Conservation (phyloP, 192 early-diverging fungal species). For the Glomus cerebriforme region DNA sequence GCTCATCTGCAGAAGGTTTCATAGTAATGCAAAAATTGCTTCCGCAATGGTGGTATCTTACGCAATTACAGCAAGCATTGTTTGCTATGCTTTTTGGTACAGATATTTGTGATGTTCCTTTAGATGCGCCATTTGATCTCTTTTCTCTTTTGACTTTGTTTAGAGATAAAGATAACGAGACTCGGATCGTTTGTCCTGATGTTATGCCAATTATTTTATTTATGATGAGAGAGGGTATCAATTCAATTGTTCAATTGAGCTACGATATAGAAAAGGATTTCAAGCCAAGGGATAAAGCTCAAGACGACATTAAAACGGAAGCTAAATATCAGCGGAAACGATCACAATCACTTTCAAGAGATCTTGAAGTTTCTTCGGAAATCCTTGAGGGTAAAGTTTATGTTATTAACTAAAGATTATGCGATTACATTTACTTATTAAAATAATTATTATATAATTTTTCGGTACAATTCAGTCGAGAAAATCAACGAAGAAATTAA, state of each 20-base stretch:
- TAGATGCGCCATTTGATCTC: conserved; percentile 52
- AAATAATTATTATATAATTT: not conserved
- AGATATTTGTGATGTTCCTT: conserved; percentile 53
- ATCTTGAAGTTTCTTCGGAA: not conserved
- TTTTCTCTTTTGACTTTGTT: conserved; percentile 49
- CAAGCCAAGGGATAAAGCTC: not conserved
- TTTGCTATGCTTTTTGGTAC: conserved; percentile 56
- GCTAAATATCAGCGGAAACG: not conserved
- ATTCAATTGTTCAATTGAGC: conserved; percentile 31
- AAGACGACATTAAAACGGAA: conserved; percentile 17
- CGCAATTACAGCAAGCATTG: conserved; percentile 57
- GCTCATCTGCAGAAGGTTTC: conserved; percentile 55
- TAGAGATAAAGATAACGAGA: conserved; percentile 32
- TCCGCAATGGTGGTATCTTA: conserved; percentile 58
- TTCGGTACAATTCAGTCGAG: not conserved
- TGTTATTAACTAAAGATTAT: not conserved
- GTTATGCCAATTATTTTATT: conserved; percentile 50
- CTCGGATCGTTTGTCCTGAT: conserved; percentile 45
- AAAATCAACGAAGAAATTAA: conserved; percentile 20
- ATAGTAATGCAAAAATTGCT: conserved; percentile 58
- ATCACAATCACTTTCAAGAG: conserved; percentile 20
- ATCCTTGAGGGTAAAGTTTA: conserved; percentile 7
- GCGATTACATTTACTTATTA: too few relatives aligned
- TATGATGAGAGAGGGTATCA: conserved; percentile 51
- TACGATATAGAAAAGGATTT: conserved; percentile 10